phyloP scores from a whole-genome alignment of 2,329 filamentous ascomycete species.

The Septoria linicola region DNA sequence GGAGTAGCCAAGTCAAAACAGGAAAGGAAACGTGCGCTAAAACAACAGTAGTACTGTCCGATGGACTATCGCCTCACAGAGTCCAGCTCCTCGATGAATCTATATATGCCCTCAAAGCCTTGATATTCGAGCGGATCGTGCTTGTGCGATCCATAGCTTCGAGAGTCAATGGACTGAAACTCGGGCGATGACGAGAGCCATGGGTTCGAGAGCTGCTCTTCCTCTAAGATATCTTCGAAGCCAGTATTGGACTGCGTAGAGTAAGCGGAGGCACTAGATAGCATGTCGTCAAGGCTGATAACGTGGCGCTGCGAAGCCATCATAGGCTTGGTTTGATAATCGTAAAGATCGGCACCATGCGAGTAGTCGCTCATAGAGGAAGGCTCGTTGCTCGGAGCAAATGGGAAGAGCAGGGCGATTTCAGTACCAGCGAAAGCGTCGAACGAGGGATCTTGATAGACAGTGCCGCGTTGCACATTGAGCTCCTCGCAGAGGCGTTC shows the following conservation, averaged over 20 bases:
- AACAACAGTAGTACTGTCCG: not conserved
- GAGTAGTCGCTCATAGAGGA: conserved; percentile 43
- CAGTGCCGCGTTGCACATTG: conserved; percentile 74
- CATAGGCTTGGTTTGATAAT: conserved; percentile 15
- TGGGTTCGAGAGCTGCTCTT: conserved; percentile 47
- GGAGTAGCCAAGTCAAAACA: conserved; percentile 1
- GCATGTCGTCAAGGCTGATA: conserved; percentile 60
- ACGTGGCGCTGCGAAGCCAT: conserved; percentile 22
- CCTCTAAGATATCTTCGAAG: conserved; percentile 32
- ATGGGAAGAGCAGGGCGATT: conserved; percentile 80
- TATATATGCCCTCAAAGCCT: conserved; percentile 64
- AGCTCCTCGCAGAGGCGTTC: conserved; percentile 83
- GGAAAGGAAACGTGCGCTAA: not conserved
- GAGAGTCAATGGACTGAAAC: conserved; percentile 57
- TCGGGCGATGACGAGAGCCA: conserved; percentile 56
- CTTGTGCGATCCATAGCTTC: conserved; percentile 44
- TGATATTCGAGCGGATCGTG: conserved; percentile 57
- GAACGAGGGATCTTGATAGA: conserved; percentile 78
- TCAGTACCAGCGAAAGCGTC: conserved; percentile 64
- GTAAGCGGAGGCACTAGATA: conserved; percentile 45
- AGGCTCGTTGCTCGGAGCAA: conserved; percentile 62
- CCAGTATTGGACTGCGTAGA: conserved; percentile 39
- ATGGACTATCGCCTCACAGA: conserved; percentile 39
- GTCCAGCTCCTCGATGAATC: conserved; percentile 65
- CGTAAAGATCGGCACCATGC: conserved; percentile 36